Evolutionary conservation across 2,329 filamentous ascomycete genomes (phyloP).

Genomic region (Fusarium armeniacum): DNA sequence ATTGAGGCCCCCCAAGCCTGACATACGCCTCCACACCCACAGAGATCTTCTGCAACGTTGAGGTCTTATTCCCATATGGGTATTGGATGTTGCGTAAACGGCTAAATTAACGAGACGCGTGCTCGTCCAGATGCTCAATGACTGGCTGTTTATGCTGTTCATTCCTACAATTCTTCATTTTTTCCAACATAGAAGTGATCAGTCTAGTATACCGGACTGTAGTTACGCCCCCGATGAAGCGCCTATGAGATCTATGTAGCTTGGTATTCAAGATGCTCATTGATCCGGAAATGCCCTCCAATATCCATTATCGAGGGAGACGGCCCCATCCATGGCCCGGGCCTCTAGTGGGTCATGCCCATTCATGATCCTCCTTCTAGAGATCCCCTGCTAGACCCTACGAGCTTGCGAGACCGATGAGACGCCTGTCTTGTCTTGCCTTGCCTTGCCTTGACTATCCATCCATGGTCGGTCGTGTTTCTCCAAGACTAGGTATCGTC

Average conservation of each 20-base stretch:
- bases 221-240: slow-evolving; percentile 24
- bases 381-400: slow-evolving; percentile 39
- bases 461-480: slow-evolving; percentile 23
- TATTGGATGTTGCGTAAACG: slow-evolving; percentile 30
- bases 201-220: slow-evolving; percentile 9
- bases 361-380: slow-evolving; percentile 41
- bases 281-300: slow-evolving; percentile 35
- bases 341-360: slow-evolving; percentile 39
- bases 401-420: slow-evolving; percentile 27
- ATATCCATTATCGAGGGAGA: slow-evolving; percentile 18
- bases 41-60: slow-evolving; percentile 37
- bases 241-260: slow-evolving; percentile 23
- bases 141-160: slow-evolving; percentile 29
- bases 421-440: slow-evolving; percentile 29
- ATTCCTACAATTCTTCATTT: slow-evolving; percentile 19
- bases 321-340: slow-evolving; percentile 38
- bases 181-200: slow-evolving; percentile 8
- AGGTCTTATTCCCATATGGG: slow-evolving; percentile 32
- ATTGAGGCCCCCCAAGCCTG: slow-evolving; percentile 50
- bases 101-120: slow-evolving; percentile 36
- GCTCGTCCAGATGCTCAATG: slow-evolving; percentile 29
- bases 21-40: slow-evolving; percentile 50
- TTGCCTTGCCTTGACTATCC: slow-evolving; percentile 23
- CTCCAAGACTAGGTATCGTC: slow-evolving; percentile 43
- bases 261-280: slow-evolving; percentile 27